phyloP scores from a whole-genome alignment of 139 green algal species.

The Closterium sp. region DNA sequence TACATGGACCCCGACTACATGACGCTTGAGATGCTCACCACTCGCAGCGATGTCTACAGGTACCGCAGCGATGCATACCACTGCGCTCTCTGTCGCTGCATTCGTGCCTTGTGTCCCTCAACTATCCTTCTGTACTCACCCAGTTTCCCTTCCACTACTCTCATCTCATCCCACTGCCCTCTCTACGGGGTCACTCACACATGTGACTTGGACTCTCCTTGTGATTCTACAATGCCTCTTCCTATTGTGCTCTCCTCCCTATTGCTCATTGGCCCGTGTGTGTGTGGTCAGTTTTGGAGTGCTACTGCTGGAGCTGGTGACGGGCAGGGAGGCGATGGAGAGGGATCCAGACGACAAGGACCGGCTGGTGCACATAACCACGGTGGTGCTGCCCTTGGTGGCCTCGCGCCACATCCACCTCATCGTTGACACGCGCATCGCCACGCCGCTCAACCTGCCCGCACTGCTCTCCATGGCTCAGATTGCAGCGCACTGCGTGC shows the following conservation, averaged over 20 bases:
- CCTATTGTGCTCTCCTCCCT: neutral
- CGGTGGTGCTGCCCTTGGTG: neutral
- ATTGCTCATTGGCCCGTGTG: neutral
- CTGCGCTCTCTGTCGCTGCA: neutral
- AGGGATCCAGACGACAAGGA: neutral
- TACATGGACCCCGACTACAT: slow-evolving; percentile 47
- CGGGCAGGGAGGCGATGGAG: neutral
- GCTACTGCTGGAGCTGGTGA: slow-evolving; percentile 26
- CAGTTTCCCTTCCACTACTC: neutral
- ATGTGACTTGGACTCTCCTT: neutral
- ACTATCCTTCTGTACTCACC: neutral
- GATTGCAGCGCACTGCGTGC: neutral
- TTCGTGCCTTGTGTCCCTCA: neutral
- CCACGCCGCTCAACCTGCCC: neutral
- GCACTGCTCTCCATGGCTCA: neutral
- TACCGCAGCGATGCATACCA: neutral
- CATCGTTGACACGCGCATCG: neutral
- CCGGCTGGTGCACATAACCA: neutral
- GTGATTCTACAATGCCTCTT: neutral
- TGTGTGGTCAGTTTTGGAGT: slow-evolving; percentile 21
- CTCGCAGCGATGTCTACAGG: slow-evolving; percentile 43
- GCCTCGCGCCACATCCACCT: neutral
- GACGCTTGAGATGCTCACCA: slow-evolving; percentile 6
- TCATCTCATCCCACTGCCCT: neutral
- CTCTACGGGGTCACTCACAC: no score